Percentiles rank a stretch among this genome's conserved stretches.
Conservation (phyloP, 2,329 filamentous ascomycete species). For the Exophiala aquamarina region DNA sequence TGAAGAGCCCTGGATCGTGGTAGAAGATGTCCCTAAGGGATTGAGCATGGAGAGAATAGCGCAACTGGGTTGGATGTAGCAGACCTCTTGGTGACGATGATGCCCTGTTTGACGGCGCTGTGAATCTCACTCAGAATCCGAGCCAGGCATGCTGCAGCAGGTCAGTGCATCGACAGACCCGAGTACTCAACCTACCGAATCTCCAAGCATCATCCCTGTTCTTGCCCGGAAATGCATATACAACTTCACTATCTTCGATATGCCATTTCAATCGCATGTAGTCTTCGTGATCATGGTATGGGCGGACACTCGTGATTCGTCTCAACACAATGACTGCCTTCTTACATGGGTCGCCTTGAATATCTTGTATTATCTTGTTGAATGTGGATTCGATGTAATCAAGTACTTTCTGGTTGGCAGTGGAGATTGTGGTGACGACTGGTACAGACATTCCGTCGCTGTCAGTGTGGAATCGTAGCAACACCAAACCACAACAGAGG, state of each 20-base stretch:
- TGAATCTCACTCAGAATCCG: constrained; percentile 57
- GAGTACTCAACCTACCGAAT: constrained; percentile 43
- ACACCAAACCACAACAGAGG: too few species aligned
- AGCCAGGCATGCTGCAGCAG: constrained; percentile 21
- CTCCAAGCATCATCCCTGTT: constrained; percentile 59
- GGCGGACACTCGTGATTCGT: constrained; percentile 32
- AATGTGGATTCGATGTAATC: constrained; percentile 24
- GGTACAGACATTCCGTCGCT: too few species aligned
- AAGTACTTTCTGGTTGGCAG: constrained; percentile 20
- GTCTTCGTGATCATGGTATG: constrained; percentile 25
- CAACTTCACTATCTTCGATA: constrained; percentile 25
- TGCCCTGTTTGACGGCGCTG: constrained; percentile 48
- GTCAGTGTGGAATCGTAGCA: too few species aligned
- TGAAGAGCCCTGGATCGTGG: constrained; percentile 59
- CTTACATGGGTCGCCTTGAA: constrained; percentile 27
- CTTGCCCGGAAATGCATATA: constrained; percentile 56
- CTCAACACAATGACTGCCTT: constrained; percentile 28
- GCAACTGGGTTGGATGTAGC: neutral
- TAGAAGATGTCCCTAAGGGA: constrained; percentile 62
- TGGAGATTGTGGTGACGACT: too few species aligned
- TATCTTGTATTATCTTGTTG: constrained; percentile 20
- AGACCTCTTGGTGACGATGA: constrained; percentile 58
- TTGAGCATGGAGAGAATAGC: neutral
- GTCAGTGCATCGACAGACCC: constrained; percentile 17
- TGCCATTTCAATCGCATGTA: constrained; percentile 30